Conservation (phyloP, 306 rosid species). For the Ziziphus jujuba region DNA sequence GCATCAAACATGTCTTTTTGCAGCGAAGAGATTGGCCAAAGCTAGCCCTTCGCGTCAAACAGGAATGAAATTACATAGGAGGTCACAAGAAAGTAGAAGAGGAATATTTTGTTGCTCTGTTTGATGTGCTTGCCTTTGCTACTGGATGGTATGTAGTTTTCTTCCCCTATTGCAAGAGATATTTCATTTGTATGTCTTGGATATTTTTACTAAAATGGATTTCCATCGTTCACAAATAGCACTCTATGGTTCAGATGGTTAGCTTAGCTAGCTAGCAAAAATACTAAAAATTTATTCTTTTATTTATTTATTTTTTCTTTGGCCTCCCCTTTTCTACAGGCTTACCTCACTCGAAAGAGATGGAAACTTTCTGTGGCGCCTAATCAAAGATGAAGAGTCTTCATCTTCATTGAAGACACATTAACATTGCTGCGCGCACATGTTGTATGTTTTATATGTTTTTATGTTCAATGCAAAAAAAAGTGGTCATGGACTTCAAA, state of each 20-base stretch:
- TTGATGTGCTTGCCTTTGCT: constrained; percentile 18
- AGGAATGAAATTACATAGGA: constrained; percentile 61
- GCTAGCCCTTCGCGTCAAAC: constrained; percentile 63
- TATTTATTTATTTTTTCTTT: neutral
- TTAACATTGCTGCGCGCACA: constrained; percentile 4
- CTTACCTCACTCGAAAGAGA: constrained; percentile 1
- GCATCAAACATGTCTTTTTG: constrained; percentile 6
- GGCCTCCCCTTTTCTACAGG: constrained; percentile 13
- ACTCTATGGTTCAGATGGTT: too few relatives aligned
- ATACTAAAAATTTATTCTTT: neutral
- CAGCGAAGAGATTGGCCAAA: constrained; percentile 76
- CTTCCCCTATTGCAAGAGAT: neutral
- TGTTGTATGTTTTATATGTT: neutral
- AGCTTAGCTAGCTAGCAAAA: too few relatives aligned
- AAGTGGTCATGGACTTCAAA: too few relatives aligned
- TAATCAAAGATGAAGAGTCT: constrained; percentile 1
- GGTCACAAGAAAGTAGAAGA: constrained; percentile 52
- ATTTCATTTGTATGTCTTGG: neutral
- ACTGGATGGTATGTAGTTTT: constrained; percentile 14
- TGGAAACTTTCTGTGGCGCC: neutral
- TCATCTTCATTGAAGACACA: too few relatives aligned
- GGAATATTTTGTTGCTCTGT: constrained; percentile 61
- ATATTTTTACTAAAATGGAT: too few relatives aligned
- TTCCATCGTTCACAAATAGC: too few relatives aligned
- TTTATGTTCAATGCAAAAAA: neutral